These are phyloP conservation scores for Eutrema yunnanense DNA, from an alignment of 345 rosid genomes.

Conservation along the genomic window DNA sequence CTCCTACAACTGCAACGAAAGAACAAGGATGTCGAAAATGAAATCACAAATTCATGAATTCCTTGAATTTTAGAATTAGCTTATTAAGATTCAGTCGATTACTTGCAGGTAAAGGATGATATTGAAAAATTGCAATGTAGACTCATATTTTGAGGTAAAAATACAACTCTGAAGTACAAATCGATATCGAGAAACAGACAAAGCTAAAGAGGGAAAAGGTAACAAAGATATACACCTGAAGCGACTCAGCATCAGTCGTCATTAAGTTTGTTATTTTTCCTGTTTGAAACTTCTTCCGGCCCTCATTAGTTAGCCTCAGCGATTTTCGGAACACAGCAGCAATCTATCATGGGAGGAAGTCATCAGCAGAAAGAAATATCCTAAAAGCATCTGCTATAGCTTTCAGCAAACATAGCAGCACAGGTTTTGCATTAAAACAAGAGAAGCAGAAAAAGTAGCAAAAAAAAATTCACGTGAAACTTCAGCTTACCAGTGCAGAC, in stretches of 20 bases:
- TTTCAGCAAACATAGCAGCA: neutral
- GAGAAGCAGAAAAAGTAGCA: conserved; percentile 7
- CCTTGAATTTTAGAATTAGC: neutral
- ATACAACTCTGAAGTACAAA: neutral
- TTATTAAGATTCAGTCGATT: neutral
- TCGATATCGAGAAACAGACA: neutral
- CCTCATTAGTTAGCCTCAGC: conserved; percentile 84
- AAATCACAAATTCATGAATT: neutral
- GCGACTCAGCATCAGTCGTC: conserved; percentile 96
- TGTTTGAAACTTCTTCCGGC: conserved; percentile 73
- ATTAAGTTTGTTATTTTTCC: conserved; percentile 98
- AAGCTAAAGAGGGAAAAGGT: neutral
- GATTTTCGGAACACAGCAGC: conserved; percentile 98
- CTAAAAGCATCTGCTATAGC: neutral
- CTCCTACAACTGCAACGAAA: neutral
- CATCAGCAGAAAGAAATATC: conserved; percentile 2
- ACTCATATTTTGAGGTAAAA: neutral
- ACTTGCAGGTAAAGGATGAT: neutral
- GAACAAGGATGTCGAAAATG: neutral
- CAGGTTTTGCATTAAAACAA: neutral
- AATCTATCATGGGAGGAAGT: conserved; percentile 40
- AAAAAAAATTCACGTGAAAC: conserved; percentile 5
- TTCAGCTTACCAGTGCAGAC: conserved; percentile 70
- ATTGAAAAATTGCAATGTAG: conserved; percentile 1
- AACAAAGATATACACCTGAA: conserved; percentile 54